Conservation (phyloP, 306 rosid genomes). For the Sechiopsis laciniata region DNA sequence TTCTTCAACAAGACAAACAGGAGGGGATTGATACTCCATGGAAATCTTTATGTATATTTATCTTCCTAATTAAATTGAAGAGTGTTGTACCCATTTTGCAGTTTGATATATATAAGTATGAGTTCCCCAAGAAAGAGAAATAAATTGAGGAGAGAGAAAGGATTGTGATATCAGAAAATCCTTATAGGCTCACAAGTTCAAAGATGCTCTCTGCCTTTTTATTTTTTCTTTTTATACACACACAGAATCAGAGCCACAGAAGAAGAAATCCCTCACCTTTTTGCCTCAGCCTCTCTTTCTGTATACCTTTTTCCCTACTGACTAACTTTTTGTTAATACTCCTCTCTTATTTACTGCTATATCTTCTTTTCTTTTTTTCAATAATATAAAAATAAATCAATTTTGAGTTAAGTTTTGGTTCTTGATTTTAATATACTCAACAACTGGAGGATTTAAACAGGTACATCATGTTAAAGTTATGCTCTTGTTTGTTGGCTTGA, state of each 20-base stretch:
- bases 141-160: background rate
- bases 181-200: background rate
- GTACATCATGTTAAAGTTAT: no score
- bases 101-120: background rate
- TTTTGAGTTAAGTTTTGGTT: no score
- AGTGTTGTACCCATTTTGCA: background rate
- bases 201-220: background rate
- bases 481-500: no score
- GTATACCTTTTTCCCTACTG: background rate
- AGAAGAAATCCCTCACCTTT: background rate
- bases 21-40: no score
- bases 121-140: slow-evolving; percentile 5
- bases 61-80: background rate
- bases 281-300: background rate
- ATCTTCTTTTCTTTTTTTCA: background rate
- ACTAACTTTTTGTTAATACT: background rate
- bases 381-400: background rate
- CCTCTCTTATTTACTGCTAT: background rate
- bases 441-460: no score
- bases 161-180: background rate
- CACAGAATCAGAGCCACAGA: background rate
- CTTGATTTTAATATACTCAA: no score
- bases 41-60: background rate
- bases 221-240: background rate
- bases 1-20: background rate